Percentiles rank a stretch among this genome's conserved stretches.
Conservation (phyloP, 345 rosid species). For the Acer saccharum region DNA sequence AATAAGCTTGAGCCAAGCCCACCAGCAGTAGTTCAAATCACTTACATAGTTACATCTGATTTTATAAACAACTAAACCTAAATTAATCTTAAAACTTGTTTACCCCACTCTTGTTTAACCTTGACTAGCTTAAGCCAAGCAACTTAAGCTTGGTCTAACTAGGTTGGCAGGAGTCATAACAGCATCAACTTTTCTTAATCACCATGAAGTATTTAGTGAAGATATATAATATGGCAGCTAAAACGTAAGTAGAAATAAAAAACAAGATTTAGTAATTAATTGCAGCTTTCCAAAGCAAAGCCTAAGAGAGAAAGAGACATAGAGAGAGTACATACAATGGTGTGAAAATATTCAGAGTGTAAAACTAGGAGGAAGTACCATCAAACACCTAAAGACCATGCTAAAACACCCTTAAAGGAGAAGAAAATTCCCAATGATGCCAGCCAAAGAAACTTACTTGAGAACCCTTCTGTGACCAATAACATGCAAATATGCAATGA, state of each 20-base stretch:
- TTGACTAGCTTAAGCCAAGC: conserved; percentile 2
- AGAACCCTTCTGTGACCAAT: conserved; percentile 78
- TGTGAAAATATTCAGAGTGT: background rate
- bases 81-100: background rate
- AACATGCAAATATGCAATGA: conserved; percentile 69
- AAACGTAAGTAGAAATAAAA: too few relatives aligned
- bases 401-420: background rate
- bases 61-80: background rate
- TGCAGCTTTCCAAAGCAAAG: background rate
- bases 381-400: background rate
- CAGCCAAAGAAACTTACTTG: conserved; percentile 58
- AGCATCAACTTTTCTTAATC: background rate
- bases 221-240: background rate
- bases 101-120: background rate
- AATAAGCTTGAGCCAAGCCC: background rate
- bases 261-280: background rate
- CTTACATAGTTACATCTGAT: background rate
- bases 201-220: background rate
- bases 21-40: background rate
- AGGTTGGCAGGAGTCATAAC: background rate
- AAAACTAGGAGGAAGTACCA: background rate
- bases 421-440: conserved; percentile 16
- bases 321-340: background rate
- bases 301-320: background rate
- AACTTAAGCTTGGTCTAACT: background rate